A percentile compares a stretch with the other conserved stretches of the same genome.
Evolutionary conservation across 176 grass and related monocot species (phyloP).

Genomic region (Oryza meridionalis): DNA sequence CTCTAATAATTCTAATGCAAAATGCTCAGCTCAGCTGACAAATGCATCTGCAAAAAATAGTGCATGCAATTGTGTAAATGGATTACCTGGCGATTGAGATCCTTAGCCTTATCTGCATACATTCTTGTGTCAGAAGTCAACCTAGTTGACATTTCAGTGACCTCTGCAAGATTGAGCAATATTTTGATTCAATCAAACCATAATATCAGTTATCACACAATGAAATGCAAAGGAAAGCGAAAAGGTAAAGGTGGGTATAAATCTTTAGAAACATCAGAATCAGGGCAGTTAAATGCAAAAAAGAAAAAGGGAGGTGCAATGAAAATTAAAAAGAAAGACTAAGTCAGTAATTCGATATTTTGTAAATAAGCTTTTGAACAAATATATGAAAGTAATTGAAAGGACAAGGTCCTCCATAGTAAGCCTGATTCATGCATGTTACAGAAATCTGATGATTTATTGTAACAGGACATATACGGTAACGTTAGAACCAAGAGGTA

Average conservation of each 20-base stretch:
- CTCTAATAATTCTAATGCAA: neutral
- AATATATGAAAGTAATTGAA: neutral
- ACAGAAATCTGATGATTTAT: conserved; percentile 9
- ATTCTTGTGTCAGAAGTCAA: conserved; percentile 88
- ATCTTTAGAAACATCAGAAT: neutral
- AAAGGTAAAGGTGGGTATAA: conserved; percentile 17
- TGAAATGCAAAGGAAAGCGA: neutral
- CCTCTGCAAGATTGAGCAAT: conserved; percentile 63
- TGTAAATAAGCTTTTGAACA: neutral
- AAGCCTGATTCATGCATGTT: neutral
- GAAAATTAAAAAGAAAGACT: neutral
- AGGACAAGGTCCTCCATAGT: neutral
- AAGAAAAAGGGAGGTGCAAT: neutral
- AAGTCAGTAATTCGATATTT: neutral
- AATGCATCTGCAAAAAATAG: conserved; percentile 8
- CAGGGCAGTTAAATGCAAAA: neutral
- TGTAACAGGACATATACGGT: conserved; percentile 2
- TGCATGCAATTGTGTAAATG: conserved; percentile 8
- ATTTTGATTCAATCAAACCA: conserved; percentile 7
- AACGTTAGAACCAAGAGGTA: conserved; percentile 17
- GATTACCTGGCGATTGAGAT: conserved; percentile 88
- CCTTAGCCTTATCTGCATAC: conserved; percentile 94
- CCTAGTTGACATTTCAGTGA: conserved; percentile 91
- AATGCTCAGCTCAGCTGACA: neutral
- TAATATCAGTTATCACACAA: neutral